phyloP scores from a whole-genome alignment of 768 basidiomycete genomes.

The Boletus bicolor region DNA sequence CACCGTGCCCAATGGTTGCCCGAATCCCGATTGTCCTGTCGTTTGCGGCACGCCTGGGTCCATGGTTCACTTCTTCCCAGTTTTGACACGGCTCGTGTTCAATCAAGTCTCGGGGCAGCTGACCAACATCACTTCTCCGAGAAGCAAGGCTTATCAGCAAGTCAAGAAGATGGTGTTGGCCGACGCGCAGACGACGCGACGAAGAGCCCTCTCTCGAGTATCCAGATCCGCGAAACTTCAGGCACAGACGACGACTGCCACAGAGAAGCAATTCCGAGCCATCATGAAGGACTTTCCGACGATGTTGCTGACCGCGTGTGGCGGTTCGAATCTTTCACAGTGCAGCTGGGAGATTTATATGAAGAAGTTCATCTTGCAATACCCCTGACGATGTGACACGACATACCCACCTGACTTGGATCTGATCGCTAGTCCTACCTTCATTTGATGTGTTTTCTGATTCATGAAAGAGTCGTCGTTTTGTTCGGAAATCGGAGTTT shows the following conservation, averaged over 20 bases:
- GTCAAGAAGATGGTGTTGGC: conserved; percentile 42
- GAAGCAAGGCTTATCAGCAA: conserved; percentile 40
- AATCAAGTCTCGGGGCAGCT: conserved; percentile 39
- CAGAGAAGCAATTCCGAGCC: conserved; percentile 23
- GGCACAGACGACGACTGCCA: conserved; percentile 21
- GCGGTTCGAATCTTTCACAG: conserved; percentile 39
- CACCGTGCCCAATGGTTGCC: conserved; percentile 64
- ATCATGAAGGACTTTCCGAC: conserved; percentile 35
- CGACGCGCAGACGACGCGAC: conserved; percentile 26
- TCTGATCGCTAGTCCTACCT: conserved; percentile 1
- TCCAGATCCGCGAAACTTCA: conserved; percentile 9
- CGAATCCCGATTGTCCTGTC: conserved; percentile 75
- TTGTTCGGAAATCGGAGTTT: conserved; percentile 14
- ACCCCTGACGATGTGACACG: conserved; percentile 43
- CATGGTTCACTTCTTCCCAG: conserved; percentile 62
- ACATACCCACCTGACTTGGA: neutral
- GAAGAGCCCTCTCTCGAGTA: conserved; percentile 8
- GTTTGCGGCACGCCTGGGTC: conserved; percentile 84
- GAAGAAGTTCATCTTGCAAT: conserved; percentile 60
- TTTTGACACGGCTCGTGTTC: conserved; percentile 48
- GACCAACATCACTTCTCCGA: conserved; percentile 33
- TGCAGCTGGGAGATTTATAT: conserved; percentile 64
- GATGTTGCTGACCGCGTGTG: conserved; percentile 42
- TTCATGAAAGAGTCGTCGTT: conserved; percentile 13
- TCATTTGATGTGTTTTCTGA: conserved; percentile 5